Evolutionary conservation across 176 grass and related monocot genomes (phyloP).

Genomic region (Miscanthus lutarioriparius): DNA sequence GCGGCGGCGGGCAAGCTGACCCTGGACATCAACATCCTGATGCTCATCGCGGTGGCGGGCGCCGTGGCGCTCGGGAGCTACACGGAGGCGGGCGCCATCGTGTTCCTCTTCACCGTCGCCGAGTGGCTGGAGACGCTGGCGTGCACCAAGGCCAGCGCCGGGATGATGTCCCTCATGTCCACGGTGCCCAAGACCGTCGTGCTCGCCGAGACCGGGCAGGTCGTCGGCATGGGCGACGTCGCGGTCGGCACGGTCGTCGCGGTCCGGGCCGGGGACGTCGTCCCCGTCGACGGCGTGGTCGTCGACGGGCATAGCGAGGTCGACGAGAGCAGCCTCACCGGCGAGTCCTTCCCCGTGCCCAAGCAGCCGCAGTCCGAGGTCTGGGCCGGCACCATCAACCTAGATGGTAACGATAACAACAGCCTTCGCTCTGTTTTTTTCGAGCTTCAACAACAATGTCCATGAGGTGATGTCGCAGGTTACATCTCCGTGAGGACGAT

Average conservation of each 20-base stretch:
- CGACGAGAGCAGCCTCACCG: slow-evolving; percentile 79
- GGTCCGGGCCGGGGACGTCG: slow-evolving; percentile 54
- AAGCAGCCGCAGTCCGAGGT: slow-evolving; percentile 60
- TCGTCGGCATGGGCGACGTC: slow-evolving; percentile 43
- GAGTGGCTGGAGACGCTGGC: slow-evolving; percentile 82
- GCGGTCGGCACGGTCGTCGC: slow-evolving; percentile 41
- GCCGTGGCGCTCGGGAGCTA: slow-evolving; percentile 51
- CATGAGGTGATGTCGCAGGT: slow-evolving; percentile 32
- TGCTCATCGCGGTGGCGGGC: slow-evolving; percentile 59
- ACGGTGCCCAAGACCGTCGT: slow-evolving; percentile 52
- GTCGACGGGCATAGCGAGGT: slow-evolving; percentile 59
- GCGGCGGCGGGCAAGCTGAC: slow-evolving; percentile 39
- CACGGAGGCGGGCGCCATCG: slow-evolving; percentile 61
- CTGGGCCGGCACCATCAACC: slow-evolving; percentile 78
- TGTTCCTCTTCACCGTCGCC: slow-evolving; percentile 82
- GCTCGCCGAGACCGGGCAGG: slow-evolving; percentile 42
- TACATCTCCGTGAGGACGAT: slow-evolving; percentile 64
- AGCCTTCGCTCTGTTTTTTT: neutral
- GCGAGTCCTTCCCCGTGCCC: slow-evolving; percentile 68
- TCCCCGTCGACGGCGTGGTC: slow-evolving; percentile 75
- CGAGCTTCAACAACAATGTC: neutral
- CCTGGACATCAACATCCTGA: slow-evolving; percentile 81
- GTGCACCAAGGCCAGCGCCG: slow-evolving; percentile 50
- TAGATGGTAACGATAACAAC: slow-evolving; percentile 42
- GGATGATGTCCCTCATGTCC: slow-evolving; percentile 69